A percentile compares a stretch with the other conserved stretches of the same genome.
Evolutionary conservation across 148 eudicot genomes (phyloP).

Genomic region (Rhododendron simsii): DNA sequence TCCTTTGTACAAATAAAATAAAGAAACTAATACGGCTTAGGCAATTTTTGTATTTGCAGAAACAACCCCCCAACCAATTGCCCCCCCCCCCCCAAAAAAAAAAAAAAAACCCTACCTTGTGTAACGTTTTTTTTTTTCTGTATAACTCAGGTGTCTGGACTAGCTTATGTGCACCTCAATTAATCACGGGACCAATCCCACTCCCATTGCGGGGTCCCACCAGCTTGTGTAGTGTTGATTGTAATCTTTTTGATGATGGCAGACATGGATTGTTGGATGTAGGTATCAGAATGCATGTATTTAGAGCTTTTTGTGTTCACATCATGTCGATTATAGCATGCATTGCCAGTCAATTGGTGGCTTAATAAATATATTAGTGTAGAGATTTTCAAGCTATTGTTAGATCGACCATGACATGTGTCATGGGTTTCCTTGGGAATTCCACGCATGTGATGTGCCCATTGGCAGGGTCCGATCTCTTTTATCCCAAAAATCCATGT

Average conservation of each 20-base stretch:
- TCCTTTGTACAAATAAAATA: neutral
- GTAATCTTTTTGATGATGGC: neutral
- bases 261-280: conserved; percentile 4
- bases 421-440: neutral
- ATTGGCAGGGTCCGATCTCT: too few relatives aligned
- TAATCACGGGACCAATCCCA: too few relatives aligned
- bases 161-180: too few relatives aligned
- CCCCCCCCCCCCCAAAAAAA: neutral
- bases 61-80: too few relatives aligned
- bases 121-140: too few relatives aligned
- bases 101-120: neutral
- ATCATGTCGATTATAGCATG: neutral
- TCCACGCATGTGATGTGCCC: conserved; percentile 2
- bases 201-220: neutral
- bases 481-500: too few relatives aligned
- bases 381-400: neutral
- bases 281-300: neutral
- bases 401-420: neutral
- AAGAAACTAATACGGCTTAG: neutral
- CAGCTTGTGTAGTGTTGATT: neutral
- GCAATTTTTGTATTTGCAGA: conserved; percentile 2
- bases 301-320: neutral
- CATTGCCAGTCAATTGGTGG: neutral
- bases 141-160: too few relatives aligned
- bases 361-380: neutral